Percentiles rank a stretch among this genome's conserved stretches.
Conservation (phyloP, 768 basidiomycete species). For the Phylloporus sp. region DNA sequence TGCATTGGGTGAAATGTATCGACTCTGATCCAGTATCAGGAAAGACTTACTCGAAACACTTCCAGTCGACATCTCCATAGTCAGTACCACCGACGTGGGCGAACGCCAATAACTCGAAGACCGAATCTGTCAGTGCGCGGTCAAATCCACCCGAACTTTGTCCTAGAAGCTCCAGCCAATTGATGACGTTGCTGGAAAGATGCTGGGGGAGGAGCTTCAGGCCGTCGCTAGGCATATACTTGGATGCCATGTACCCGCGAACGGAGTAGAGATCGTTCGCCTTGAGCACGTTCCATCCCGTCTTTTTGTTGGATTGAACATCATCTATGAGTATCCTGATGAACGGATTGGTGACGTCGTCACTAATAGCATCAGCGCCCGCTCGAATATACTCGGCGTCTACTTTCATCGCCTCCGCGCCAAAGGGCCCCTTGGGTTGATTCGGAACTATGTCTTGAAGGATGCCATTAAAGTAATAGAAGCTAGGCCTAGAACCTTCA, state of each 20-base stretch:
- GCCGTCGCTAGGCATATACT: slow-evolving; percentile 18
- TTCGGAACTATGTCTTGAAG: background rate
- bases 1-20: background rate
- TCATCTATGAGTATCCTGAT: slow-evolving; percentile 14
- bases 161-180: slow-evolving; percentile 17
- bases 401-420: slow-evolving; percentile 5
- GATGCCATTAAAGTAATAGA: slow-evolving; percentile 7
- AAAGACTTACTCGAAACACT: slow-evolving; percentile 8
- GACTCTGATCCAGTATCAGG: too few species aligned
- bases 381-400: slow-evolving; percentile 10
- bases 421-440: background rate
- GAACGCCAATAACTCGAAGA: background rate
- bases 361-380: slow-evolving; percentile 16
- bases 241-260: slow-evolving; percentile 18
- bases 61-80: slow-evolving; percentile 3
- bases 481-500: slow-evolving; percentile 8
- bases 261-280: slow-evolving; percentile 25
- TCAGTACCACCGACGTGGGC: background rate
- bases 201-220: slow-evolving; percentile 15
- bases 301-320: slow-evolving; percentile 11
- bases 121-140: background rate
- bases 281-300: slow-evolving; percentile 27
- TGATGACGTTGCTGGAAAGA: slow-evolving; percentile 22
- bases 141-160: background rate
- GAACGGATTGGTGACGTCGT: slow-evolving; percentile 17